Base-by-base conservation (phyloP, 345 rosid species). In the Draba incana region DNA sequence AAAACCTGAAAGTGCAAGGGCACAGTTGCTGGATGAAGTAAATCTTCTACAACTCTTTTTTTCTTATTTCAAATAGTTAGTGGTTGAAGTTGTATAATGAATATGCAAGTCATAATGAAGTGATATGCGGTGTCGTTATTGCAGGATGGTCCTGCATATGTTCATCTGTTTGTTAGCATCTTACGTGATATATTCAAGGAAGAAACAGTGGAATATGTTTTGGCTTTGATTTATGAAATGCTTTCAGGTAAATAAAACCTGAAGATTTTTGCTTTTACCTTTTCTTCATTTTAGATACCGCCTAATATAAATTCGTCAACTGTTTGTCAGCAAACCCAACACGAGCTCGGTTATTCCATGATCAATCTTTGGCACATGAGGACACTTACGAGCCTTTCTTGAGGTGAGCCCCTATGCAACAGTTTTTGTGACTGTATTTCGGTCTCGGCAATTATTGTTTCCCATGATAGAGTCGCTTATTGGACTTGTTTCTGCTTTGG, bases 71-170 rank as follows among this genome's bases (percentile, higher is more conserved):
- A 47, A 41, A 41, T 31, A 52, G 47, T 57, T 56, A 55, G 11
- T 24, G 11, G 15, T 43, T 35, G 23, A 24, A 54, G 10, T 14
- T 71, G 33, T 30, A 11, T 52, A 10, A n/a, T 20, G 48, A 25
- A 57, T 10, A 15, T 58, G 48, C 23, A 30, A 30, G 48, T 57
- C 53, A 30, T 39, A 14, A 62, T 68, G 56, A 44, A 52, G 47
- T 77, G 55, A 69, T 54, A 49, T 41, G 39, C 45, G 45, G 68
- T 68, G 63, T 47, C 43, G 24, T 46, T 71, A 6, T 84, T 59
- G 80, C 88, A 92, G 99, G 96, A 89, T 85, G 99, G 99, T 64
- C 92, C 92, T 47, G 91, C 93, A 41, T 94, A 94, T 66, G 84
- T 88, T 76, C 85, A 77, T 54, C 87, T 89, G 33, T 94, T 94